Percentiles rank a stretch among this genome's conserved stretches.
These are phyloP conservation scores for Epichloe sylvatica DNA, from an alignment of 2,329 filamentous ascomycete genomes.

Conservation along the genomic window DNA sequence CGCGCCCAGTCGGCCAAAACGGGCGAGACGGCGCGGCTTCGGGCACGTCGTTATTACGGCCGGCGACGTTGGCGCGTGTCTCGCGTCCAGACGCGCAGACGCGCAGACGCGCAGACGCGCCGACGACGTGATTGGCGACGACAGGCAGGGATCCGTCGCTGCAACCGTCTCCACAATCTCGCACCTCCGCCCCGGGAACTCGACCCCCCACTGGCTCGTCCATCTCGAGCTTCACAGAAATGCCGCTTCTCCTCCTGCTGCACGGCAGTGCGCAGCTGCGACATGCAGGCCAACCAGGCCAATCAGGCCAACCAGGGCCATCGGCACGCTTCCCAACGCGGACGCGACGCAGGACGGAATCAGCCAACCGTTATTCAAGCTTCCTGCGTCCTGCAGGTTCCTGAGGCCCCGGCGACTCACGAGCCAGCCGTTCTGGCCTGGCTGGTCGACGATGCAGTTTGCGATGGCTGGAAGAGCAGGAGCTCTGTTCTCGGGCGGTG, in stretches of 20 bases:
- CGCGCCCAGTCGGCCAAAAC: not conserved
- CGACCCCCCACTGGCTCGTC: conserved; percentile 1
- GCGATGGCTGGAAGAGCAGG: not conserved
- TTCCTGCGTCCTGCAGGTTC: not conserved
- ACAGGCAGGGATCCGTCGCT: not conserved
- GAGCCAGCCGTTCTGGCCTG: conserved; percentile 1
- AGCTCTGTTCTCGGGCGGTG: not conserved
- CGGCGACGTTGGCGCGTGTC: not conserved
- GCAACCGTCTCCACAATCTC: not conserved
- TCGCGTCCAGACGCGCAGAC: not conserved
- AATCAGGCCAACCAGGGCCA: conserved; percentile 5
- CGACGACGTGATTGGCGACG: not conserved
- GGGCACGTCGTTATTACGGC: not conserved
- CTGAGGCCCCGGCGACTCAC: not conserved
- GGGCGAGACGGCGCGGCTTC: not conserved
- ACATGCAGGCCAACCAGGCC: not conserved
- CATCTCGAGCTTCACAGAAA: not conserved
- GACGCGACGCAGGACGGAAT: conserved; percentile 5
- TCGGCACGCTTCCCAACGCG: conserved; percentile 9
- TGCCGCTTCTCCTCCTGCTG: not conserved
- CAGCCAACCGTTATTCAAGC: not conserved
- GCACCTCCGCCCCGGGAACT: not conserved
- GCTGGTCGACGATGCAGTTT: not conserved
- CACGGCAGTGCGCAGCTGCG: conserved; percentile 1
- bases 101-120: not conserved